Conservation (phyloP, 108 stramenopile genomes). For the Nitzschia sp. region DNA sequence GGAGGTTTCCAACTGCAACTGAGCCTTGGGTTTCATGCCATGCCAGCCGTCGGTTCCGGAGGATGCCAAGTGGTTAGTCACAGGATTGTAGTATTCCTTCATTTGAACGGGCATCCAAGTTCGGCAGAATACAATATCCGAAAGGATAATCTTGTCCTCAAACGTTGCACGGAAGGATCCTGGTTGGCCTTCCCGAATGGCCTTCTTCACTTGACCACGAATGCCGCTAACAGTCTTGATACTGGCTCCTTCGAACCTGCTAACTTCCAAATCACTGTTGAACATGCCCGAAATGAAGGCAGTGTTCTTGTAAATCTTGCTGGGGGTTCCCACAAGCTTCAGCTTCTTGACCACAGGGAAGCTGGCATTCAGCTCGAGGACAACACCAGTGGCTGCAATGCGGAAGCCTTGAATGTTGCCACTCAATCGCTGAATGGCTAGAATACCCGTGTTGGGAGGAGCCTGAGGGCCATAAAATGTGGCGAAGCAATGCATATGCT, state of each 20-base stretch:
- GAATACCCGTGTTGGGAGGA: slow-evolving; percentile 94
- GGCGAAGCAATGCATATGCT: slow-evolving; percentile 99
- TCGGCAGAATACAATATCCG: slow-evolving; percentile 96
- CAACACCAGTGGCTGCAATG: slow-evolving; percentile 91
- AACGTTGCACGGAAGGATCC: slow-evolving; percentile 96
- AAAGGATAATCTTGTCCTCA: slow-evolving; percentile 97
- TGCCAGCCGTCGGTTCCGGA: slow-evolving; percentile 69
- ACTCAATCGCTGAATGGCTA: slow-evolving; percentile 87
- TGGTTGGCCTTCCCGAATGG: slow-evolving; percentile 82
- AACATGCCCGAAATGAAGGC: slow-evolving; percentile 99
- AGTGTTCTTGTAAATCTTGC: slow-evolving; percentile 95
- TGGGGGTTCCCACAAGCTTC: slow-evolving; percentile 96
- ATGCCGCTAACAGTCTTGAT: slow-evolving; percentile 96
- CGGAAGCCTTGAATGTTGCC: slow-evolving; percentile 86
- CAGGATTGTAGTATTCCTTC: slow-evolving; percentile 95
- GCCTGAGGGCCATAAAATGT: slow-evolving; percentile 93
- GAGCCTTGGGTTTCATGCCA: slow-evolving; percentile 91
- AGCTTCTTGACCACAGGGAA: slow-evolving; percentile 97
- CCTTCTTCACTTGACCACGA: slow-evolving; percentile 95
- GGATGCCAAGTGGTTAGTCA: slow-evolving; percentile 77
- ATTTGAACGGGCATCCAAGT: slow-evolving; percentile 97
- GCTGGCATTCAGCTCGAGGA: slow-evolving; percentile 90
- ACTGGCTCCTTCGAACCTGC: slow-evolving; percentile 90
- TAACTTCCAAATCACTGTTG: slow-evolving; percentile 96
- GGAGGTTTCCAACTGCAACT: slow-evolving; percentile 84